Conservation (phyloP, 2,329 filamentous ascomycete species). For the Diaporthe eres region DNA sequence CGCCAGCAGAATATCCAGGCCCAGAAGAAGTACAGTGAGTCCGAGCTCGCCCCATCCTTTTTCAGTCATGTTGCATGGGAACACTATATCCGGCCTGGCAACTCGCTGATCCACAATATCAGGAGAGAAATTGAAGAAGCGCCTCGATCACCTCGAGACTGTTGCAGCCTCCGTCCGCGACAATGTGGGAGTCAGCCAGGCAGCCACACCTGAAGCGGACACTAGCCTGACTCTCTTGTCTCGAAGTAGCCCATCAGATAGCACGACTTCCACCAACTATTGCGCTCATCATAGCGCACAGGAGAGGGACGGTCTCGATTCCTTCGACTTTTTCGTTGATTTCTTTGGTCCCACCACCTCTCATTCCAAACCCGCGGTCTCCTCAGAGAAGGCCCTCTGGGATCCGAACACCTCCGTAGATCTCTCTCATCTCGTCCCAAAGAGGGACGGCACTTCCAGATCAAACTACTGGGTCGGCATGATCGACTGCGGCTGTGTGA, state of each 20-base stretch:
- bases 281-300: background rate
- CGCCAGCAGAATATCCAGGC: slow-evolving; percentile 46
- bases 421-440: slow-evolving; percentile 1
- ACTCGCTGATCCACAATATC: background rate
- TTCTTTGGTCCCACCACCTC: background rate
- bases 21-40: slow-evolving; percentile 47
- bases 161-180: slow-evolving; percentile 39
- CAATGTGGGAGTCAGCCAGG: too few species aligned
- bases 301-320: background rate
- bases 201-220: background rate
- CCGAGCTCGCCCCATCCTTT: background rate
- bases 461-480: background rate
- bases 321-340: background rate
- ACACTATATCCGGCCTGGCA: rapidly evolving
- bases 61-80: background rate
- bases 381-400: slow-evolving; percentile 14
- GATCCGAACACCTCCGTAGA: slow-evolving; percentile 31
- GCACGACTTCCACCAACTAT: background rate
- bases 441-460: background rate
- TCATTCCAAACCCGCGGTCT: background rate
- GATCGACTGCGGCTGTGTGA: slow-evolving; percentile 42
- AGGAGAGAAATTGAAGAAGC: slow-evolving; percentile 44
- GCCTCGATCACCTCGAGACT: slow-evolving; percentile 42
- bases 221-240: background rate
- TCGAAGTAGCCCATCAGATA: background rate